Percentiles rank a stretch among this genome's conserved stretches.
phyloP scores from a whole-genome alignment of 306 rosid species.

The Leucaena leucocephala region DNA sequence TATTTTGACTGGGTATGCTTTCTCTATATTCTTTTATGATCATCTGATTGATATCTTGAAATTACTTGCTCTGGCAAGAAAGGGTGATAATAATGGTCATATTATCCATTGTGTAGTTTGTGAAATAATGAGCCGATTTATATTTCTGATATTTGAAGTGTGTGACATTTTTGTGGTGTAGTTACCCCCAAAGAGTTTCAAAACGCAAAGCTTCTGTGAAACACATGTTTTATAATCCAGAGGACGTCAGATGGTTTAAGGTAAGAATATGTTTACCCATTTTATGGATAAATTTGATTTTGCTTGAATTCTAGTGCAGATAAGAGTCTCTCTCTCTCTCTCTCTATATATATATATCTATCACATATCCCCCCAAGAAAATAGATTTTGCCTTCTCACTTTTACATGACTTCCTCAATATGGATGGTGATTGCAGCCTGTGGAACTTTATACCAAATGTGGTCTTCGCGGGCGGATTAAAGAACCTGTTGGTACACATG shows the following conservation, averaged over 20 bases:
- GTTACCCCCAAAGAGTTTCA: slow-evolving; percentile 95
- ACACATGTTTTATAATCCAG: slow-evolving; percentile 91
- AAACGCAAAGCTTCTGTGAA: slow-evolving; percentile 82
- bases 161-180: slow-evolving; percentile 50
- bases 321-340: neutral
- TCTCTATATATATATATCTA: neutral
- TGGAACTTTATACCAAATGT: slow-evolving; percentile 79
- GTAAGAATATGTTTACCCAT: slow-evolving; percentile 43
- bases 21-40: slow-evolving; percentile 6
- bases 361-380: neutral
- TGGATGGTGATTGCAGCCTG: slow-evolving; percentile 76
- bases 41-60: slow-evolving; percentile 11
- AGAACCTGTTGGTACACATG: slow-evolving; percentile 98
- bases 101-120: slow-evolving; percentile 5
- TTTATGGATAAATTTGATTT: slow-evolving; percentile 18
- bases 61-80: neutral
- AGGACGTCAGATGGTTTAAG: slow-evolving; percentile 97
- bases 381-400: slow-evolving; percentile 8
- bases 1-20: slow-evolving; percentile 82
- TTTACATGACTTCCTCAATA: slow-evolving; percentile 23
- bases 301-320: slow-evolving; percentile 8
- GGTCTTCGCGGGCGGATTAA: slow-evolving; percentile 94
- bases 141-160: slow-evolving; percentile 8
- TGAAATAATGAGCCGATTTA: neutral
- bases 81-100: neutral